These are phyloP conservation scores for Aspergillus fischeri DNA, from an alignment of 2,329 filamentous ascomycete species.

Conservation along the genomic window DNA sequence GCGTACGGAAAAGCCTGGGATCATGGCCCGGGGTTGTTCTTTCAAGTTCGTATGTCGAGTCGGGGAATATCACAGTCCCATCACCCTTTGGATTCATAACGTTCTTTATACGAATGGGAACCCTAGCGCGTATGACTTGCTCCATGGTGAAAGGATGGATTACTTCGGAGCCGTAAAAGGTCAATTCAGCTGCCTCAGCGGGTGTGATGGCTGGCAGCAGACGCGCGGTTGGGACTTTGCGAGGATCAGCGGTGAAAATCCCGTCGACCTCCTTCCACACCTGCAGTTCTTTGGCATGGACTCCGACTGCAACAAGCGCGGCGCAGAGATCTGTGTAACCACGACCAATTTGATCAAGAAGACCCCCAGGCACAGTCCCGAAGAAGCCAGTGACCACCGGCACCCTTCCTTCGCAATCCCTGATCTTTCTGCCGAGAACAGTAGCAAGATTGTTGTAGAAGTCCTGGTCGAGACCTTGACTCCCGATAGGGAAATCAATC, in stretches of 20 bases:
- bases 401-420: conserved; percentile 62
- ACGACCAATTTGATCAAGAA: conserved; percentile 87
- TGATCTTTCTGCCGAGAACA: conserved; percentile 60
- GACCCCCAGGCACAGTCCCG: conserved; percentile 82
- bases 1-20: conserved; percentile 49
- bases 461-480: conserved; percentile 55
- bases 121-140: conserved; percentile 66
- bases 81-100: conserved; percentile 62
- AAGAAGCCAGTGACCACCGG: conserved; percentile 92
- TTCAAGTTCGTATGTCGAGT: conserved; percentile 54
- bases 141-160: conserved; percentile 99
- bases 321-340: conserved; percentile 97
- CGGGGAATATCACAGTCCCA: conserved; percentile 69
- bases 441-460: conserved; percentile 67
- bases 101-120: conserved; percentile 66
- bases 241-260: conserved; percentile 81
- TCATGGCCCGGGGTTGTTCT: conserved; percentile 52
- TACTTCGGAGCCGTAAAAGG: conserved; percentile 90
- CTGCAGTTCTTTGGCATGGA: conserved; percentile 84
- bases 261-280: conserved; percentile 99
- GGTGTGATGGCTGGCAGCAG: conserved; percentile 87
- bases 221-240: conserved; percentile 87
- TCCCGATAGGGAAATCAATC: conserved; percentile 60
- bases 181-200: conserved; percentile 90
- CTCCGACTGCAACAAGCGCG: conserved; percentile 81